phyloP scores from a whole-genome alignment of 371 early-diverging fungal genomes.

The Entomophthora muscae region DNA sequence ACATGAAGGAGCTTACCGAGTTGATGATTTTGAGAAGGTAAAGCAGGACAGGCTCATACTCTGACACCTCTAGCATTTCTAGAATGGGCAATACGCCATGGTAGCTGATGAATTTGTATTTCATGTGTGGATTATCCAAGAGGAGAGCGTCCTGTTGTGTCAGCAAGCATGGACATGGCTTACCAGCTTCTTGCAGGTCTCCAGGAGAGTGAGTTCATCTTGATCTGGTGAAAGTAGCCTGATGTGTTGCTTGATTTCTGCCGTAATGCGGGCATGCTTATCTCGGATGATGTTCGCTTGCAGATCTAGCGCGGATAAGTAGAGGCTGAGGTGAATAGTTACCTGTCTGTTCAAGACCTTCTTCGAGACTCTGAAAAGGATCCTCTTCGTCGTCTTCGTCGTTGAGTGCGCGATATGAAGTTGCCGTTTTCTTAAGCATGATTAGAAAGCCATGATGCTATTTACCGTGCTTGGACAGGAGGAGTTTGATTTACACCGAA shows the following conservation, averaged over 20 bases:
- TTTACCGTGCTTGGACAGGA: no score
- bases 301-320: slow-evolving; percentile 13
- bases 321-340: neutral
- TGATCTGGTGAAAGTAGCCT: slow-evolving; percentile 15
- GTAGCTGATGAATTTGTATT: slow-evolving; percentile 22
- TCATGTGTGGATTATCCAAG: slow-evolving; percentile 21
- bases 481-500: no score
- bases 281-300: slow-evolving; percentile 24
- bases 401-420: slow-evolving; percentile 8
- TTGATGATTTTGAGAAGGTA: slow-evolving; percentile 23
- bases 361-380: slow-evolving; percentile 25
- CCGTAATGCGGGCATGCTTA: slow-evolving; percentile 18
- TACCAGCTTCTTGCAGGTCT: slow-evolving; percentile 19
- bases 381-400: slow-evolving; percentile 29
- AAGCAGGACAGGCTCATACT: slow-evolving; percentile 13
- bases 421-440: slow-evolving; percentile 8
- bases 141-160: slow-evolving; percentile 16
- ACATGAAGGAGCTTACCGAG: slow-evolving; percentile 12
- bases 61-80: slow-evolving; percentile 24
- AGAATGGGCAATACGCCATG: slow-evolving; percentile 28
- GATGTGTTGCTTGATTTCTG: slow-evolving; percentile 17
- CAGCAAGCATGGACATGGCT: neutral
- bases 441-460: no score
- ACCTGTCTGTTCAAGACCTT: slow-evolving; percentile 23
- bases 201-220: slow-evolving; percentile 14